Percentiles rank a stretch among this genome's conserved stretches.
phyloP scores from a whole-genome alignment of 1,284 basidiomycete species.

The Ceratobasidium sp. region DNA sequence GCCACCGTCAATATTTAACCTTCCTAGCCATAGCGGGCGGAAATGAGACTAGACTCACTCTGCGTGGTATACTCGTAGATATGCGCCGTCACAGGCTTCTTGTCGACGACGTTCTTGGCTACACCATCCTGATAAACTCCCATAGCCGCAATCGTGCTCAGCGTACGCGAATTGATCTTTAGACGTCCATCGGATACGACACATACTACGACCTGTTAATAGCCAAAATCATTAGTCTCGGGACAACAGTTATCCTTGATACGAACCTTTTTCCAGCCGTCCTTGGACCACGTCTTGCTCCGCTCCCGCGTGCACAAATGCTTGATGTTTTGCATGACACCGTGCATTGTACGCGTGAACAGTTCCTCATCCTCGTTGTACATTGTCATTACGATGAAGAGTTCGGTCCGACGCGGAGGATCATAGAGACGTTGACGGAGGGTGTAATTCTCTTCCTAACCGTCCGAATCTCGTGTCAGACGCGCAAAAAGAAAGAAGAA shows the following conservation, averaged over 20 bases:
- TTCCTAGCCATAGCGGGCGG: not conserved
- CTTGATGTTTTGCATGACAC: constrained; percentile 89
- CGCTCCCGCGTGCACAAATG: constrained; percentile 85
- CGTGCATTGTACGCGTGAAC: constrained; percentile 90
- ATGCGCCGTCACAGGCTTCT: constrained; percentile 88
- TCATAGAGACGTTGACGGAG: constrained; percentile 85
- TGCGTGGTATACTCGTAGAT: constrained; percentile 96
- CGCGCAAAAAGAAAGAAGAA: not conserved
- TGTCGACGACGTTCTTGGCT: constrained; percentile 92
- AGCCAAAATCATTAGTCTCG: constrained; percentile 2
- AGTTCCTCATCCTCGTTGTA: constrained; percentile 82
- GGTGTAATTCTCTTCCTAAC: constrained; percentile 75
- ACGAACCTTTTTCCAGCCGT: constrained; percentile 96
- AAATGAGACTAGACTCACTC: constrained; percentile 63
- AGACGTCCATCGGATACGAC: constrained; percentile 80
- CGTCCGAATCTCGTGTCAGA: not conserved
- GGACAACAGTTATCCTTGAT: constrained; percentile 51
- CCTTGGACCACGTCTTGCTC: constrained; percentile 94
- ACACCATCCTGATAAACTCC: constrained; percentile 89
- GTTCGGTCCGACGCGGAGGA: constrained; percentile 81
- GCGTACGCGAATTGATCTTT: constrained; percentile 88
- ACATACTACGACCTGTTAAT: constrained; percentile 59
- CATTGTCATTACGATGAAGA: constrained; percentile 88
- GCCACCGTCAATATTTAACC: constrained; percentile 16
- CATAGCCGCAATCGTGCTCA: constrained; percentile 89